Evolutionary conservation across 2,329 filamentous ascomycete genomes (phyloP).

Genomic region (Neonectria ditissima): DNA sequence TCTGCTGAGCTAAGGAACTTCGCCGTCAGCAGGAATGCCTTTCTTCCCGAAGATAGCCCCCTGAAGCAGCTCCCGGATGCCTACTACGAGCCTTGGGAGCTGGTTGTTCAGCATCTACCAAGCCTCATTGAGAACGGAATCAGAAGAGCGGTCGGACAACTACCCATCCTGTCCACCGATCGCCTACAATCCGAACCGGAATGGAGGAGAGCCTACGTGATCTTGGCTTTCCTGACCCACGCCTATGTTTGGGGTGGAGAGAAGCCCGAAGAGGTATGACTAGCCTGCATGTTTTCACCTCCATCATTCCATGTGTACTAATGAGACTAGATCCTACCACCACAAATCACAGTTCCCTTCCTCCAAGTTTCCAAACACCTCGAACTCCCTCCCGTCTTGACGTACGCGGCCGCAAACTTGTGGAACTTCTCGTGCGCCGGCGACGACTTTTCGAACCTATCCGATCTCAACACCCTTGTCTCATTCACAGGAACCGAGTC

Average conservation of each 20-base stretch:
- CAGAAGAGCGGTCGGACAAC: slow-evolving; percentile 69
- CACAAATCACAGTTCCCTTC: slow-evolving; percentile 81
- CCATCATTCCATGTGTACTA: slow-evolving; percentile 9
- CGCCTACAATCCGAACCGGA: slow-evolving; percentile 73
- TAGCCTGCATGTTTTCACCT: fast-evolving
- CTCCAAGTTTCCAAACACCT: slow-evolving; percentile 77
- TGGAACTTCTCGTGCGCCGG: slow-evolving; percentile 83
- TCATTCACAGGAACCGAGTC: slow-evolving; percentile 91
- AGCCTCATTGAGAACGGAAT: slow-evolving; percentile 73
- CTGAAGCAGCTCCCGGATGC: slow-evolving; percentile 72
- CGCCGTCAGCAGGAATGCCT: slow-evolving; percentile 71
- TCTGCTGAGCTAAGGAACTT: slow-evolving; percentile 50
- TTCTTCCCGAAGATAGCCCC: slow-evolving; percentile 79
- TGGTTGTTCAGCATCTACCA: slow-evolving; percentile 75
- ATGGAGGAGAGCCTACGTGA: slow-evolving; percentile 84
- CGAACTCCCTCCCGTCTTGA: slow-evolving; percentile 88
- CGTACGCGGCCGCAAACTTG: slow-evolving; percentile 86
- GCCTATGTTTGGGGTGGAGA: slow-evolving; percentile 91
- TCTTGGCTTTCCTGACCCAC: slow-evolving; percentile 84
- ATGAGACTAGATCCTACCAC: slow-evolving; percentile 70
- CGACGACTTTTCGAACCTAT: slow-evolving; percentile 70
- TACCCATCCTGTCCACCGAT: slow-evolving; percentile 78
- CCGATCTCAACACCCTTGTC: slow-evolving; percentile 77
- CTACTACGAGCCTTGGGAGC: slow-evolving; percentile 87
- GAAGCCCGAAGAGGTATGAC: slow-evolving; percentile 75